phyloP scores from a whole-genome alignment of 1,284 basidiomycete genomes.

The Inonotus obliquus region DNA sequence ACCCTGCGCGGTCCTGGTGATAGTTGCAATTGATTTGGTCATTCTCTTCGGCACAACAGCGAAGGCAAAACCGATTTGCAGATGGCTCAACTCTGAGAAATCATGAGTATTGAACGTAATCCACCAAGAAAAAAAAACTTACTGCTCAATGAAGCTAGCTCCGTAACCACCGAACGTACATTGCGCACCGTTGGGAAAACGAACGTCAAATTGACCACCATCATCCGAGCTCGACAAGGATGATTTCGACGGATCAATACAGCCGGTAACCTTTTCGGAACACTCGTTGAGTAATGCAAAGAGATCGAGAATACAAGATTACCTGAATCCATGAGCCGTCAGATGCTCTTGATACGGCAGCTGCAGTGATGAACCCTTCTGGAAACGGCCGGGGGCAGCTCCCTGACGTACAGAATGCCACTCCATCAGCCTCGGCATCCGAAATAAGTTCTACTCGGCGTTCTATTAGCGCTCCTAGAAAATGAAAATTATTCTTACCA shows the following conservation, averaged over 20 bases:
- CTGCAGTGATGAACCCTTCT: slow-evolving; percentile 39
- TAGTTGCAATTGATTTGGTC: slow-evolving; percentile 50
- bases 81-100: slow-evolving; percentile 40
- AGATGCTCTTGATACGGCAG: slow-evolving; percentile 30
- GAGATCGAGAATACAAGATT: background rate
- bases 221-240: slow-evolving; percentile 34
- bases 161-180: slow-evolving; percentile 47
- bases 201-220: slow-evolving; percentile 46
- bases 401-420: slow-evolving; percentile 34
- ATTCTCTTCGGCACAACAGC: slow-evolving; percentile 38
- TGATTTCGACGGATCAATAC: slow-evolving; percentile 38
- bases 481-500: slow-evolving; percentile 28
- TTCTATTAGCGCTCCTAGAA: background rate
- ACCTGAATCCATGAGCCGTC: slow-evolving; percentile 44
- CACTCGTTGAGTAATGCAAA: background rate
- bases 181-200: slow-evolving; percentile 48
- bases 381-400: slow-evolving; percentile 32
- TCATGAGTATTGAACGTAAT: background rate
- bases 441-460: slow-evolving; percentile 35
- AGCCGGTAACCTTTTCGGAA: slow-evolving; percentile 42
- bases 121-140: slow-evolving; percentile 20
- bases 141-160: slow-evolving; percentile 50
- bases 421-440: slow-evolving; percentile 38
- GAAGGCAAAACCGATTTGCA: slow-evolving; percentile 42
- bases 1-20: slow-evolving; percentile 42